phyloP scores from a whole-genome alignment of 495 filamentous ascomycete genomes.

The Echria macrotheca region DNA sequence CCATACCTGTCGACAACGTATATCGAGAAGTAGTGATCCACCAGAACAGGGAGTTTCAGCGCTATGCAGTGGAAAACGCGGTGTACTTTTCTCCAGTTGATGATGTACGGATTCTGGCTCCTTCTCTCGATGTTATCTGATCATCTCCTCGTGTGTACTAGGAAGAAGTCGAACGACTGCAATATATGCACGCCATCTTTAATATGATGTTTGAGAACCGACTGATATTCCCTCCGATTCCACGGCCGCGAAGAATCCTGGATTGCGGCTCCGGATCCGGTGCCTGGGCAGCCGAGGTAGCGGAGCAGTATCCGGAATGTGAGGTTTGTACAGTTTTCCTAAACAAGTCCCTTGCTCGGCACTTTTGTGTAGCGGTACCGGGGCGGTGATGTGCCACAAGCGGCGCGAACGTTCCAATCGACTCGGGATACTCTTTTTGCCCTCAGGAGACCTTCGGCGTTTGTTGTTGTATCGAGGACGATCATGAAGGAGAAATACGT shows the following conservation, averaged over 20 bases:
- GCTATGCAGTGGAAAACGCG: slow-evolving; percentile 63
- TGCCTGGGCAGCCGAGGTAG: slow-evolving; percentile 43
- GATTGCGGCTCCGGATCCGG: slow-evolving; percentile 73
- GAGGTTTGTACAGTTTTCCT: slow-evolving; percentile 52
- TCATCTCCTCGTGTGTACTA: slow-evolving; percentile 31
- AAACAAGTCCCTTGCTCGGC: background rate
- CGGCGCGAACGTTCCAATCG: too few species aligned
- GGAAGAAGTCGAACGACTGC: slow-evolving; percentile 76
- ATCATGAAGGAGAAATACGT: too few species aligned
- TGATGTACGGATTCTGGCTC: slow-evolving; percentile 54
- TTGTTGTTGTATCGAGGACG: too few species aligned
- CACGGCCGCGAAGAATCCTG: slow-evolving; percentile 57
- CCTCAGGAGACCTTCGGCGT: too few species aligned
- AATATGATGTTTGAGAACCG: slow-evolving; percentile 67
- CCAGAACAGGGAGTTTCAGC: slow-evolving; percentile 67
- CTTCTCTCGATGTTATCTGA: slow-evolving; percentile 12
- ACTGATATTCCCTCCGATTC: slow-evolving; percentile 74
- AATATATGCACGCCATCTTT: slow-evolving; percentile 65
- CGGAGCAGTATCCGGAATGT: slow-evolving; percentile 62
- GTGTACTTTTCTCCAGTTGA: slow-evolving; percentile 81
- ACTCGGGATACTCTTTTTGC: too few species aligned
- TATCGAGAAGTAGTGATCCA: slow-evolving; percentile 60
- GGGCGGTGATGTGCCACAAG: too few species aligned
- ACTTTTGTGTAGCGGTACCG: background rate
- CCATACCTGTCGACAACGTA: slow-evolving; percentile 49